phyloP scores from a whole-genome alignment of 257 asterid species.

The Nicotiana tomentosiformis region DNA sequence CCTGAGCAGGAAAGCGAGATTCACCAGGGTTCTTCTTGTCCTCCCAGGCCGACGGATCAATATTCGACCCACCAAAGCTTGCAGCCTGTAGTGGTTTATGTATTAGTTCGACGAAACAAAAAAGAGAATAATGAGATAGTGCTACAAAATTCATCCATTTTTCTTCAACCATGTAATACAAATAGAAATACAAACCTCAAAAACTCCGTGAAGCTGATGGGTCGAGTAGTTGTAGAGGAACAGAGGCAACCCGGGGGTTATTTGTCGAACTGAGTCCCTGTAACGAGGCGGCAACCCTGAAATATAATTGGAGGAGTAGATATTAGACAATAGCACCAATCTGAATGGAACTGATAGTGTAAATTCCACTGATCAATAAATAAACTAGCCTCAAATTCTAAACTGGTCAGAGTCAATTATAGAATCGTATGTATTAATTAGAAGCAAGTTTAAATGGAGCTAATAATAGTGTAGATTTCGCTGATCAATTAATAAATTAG shows the following conservation, averaged over 20 bases:
- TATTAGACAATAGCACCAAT: not conserved
- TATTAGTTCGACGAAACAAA: not conserved
- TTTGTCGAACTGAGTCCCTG: conserved; percentile 83
- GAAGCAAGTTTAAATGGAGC: not conserved
- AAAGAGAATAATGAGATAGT: not conserved
- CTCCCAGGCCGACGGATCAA: conserved; percentile 96
- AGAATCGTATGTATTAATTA: not conserved
- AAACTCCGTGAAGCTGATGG: conserved; percentile 90
- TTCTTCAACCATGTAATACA: not conserved
- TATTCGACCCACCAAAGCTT: conserved; percentile 89
- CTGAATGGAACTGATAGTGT: not conserved
- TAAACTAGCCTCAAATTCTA: not conserved
- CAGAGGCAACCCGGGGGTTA: conserved; percentile 87
- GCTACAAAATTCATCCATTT: not conserved
- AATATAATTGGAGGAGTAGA: not conserved
- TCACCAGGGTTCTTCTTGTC: conserved; percentile 92
- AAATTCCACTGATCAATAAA: not conserved
- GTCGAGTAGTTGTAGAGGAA: conserved; percentile 91
- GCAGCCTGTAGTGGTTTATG: conserved; percentile 52
- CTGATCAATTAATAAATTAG: not conserved
- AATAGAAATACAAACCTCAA: conserved; percentile 52
- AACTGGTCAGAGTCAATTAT: not conserved
- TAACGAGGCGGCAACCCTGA: conserved; percentile 93
- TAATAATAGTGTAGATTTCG: not conserved
- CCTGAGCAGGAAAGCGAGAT: conserved; percentile 98